Base-by-base conservation (phyloP, 2,329 filamentous ascomycete genomes). In the Paracorniculantispora psalliotae region DNA sequence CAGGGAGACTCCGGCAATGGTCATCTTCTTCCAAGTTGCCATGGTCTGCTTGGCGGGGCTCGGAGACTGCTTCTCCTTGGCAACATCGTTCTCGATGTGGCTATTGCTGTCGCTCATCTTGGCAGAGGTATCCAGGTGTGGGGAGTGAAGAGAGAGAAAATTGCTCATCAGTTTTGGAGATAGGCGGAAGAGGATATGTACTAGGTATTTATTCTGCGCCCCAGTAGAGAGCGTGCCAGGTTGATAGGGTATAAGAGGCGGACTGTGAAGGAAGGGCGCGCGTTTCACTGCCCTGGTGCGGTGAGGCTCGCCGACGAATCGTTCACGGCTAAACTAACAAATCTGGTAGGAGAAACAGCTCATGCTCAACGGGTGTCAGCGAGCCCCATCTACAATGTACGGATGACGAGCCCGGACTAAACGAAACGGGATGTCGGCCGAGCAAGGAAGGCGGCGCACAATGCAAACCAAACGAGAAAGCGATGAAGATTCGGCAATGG, bases 21-120 rank as follows among this genome's bases (percentile, higher is more conserved):
- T 61, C 13, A 71, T 59, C 61, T 72, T 72, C 62, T 70, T 70
- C 67, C 69, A 68, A n/a, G 57, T 21, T 65, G 67, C 67, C 67
- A 71, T 19, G 57, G 54, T 19, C 53, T 44, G 51, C 30, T 53
- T 52, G 57, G 15, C 21, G 9, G 43, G 30, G 30, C 15, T 9
- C 6, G 26, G 52, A 35, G 52, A n/a, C 48, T 46, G 57, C 26
- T 46, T 47, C 30, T 53, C 57, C 3, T 19, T 21, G 30, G 48
- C 47, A 52, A 46, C 39, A 8, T 59, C 41, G 30, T 10, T 19
- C 3, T 39, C 28, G 12, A 13, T 9, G 17, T 41, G 21, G 48
- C 7, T 21, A 28, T 41, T 39, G 37, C 33, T n/a, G n/a, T 7
- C n/a, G 19, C n/a, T 41, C 54, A 57, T 49, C 1, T 39, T 56